Base-by-base conservation (phyloP, 306 rosid genomes). In the Castanea mollissima region DNA sequence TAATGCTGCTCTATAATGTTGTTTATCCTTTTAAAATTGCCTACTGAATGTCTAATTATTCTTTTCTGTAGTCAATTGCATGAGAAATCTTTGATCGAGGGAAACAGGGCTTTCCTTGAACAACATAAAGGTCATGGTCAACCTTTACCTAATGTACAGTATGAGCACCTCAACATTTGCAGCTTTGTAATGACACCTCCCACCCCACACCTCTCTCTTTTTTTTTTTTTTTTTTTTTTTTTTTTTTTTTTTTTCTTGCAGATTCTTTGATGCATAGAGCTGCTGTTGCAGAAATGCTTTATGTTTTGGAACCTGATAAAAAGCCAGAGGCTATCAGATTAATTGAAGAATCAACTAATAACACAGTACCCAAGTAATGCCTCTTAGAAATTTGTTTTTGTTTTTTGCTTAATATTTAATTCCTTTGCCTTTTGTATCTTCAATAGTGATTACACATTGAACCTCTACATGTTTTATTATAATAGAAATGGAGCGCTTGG, bases 181-280 rank as follows among this genome's bases (percentile, higher is more conserved):
- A 16, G 52, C 78, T 57, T 80, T 84, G 68, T 20, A 62, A 16
- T 75, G 65, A 52, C 52, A 76, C 62, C 60, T 69, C 38, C 19
- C 23, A 23, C 54, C 16, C 54, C 16, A 11, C 54, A 3, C 54
- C 16, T 29, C 69, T 19, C 21, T 25, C 27, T 25, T 25, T 25
- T 25, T 25, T 25, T 74, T 52, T 67, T 19, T 74, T 73, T 73
- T 56, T 82, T 38, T 31, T 71, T 41, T 25, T 25, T 25, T 25
- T 25, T 74, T 52, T 67, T 19, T 74, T 73, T 73, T 56, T 82
- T 38, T 31, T 71, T 41, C 62, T 51, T 74, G 85, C 93, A 96
- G 99, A 90, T 83, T 96, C 98, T 78, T 88, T 96, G 88, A 87
- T 89, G 96, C 96, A 93, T 73, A 90, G 96, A 85, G 94, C 93